Base-by-base conservation (phyloP, 352 stramenopile genomes). In the Pythium brachiatum region DNA sequence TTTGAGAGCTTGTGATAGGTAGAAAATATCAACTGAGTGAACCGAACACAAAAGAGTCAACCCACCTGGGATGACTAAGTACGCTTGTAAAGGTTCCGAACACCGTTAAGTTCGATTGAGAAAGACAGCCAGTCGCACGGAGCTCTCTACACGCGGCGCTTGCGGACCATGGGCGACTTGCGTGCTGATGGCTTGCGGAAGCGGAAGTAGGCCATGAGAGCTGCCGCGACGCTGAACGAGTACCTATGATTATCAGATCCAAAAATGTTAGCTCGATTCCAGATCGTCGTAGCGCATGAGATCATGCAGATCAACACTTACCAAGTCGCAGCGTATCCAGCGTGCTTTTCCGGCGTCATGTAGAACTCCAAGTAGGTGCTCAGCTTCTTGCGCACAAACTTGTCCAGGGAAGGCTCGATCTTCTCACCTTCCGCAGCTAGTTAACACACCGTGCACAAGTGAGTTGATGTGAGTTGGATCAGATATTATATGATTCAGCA, bases 281-380 rank as follows among this genome's bases (percentile, higher is more conserved):
- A 16, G 2, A 38, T 18, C 21, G 7, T 26, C 15, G 13, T 21
- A 38, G 41, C 48, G 29, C 11, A 55, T 8, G 32, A 26, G n/a
- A 60, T n/a, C 25, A 23, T 23, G 23, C 6, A 31, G 46, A 16
- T 31, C 41, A 34, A 20, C 74, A 20, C 74, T 46, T 81, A 95
- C 86, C 86, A 95, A 6, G 85, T 95, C 25, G 75, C 79, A 3
- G 86, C 86, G 52, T 95, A 95, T 36, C 80, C 85, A 4, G 81
- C 84, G 67, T 95, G 86, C 68, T 94, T 95, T 53, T 85, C 74
- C 23, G 86, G 86, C 7, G 86, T 93, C 86, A 95, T 95, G 83
- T 95, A 94, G 62, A 95, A 95, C 51, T 90, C 82, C 57, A 89
- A 61, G 70, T 93, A 95, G 36, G 82, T 92, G 21, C 77, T 69